Conservation (phyloP, 1,284 basidiomycete species). For the Fomitopsis palustris region DNA sequence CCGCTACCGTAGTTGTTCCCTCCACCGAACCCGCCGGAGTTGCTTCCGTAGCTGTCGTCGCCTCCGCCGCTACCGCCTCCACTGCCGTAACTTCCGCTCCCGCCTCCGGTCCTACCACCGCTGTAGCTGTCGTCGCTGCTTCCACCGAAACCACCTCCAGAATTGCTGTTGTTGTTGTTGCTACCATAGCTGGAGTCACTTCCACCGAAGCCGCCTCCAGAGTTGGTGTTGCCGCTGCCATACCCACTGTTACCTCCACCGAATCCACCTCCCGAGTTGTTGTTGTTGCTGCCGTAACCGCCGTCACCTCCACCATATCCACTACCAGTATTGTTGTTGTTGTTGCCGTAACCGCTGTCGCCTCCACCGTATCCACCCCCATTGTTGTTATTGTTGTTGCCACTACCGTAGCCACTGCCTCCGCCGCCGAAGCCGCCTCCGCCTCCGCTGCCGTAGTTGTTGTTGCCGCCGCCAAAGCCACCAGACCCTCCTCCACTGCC, state of each 20-base stretch:
- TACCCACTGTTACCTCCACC: background rate
- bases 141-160: background rate
- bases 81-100: constrained; percentile 5
- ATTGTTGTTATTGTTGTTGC: background rate
- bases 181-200: background rate
- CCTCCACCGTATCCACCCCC: background rate
- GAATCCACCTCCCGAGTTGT: background rate
- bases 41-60: constrained; percentile 4
- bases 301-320: background rate
- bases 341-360: background rate
- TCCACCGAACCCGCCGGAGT: constrained; percentile 1
- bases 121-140: background rate
- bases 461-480: background rate
- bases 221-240: background rate
- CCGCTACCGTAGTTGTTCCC: constrained; percentile 4
- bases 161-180: background rate
- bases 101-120: background rate
- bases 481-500: background rate
- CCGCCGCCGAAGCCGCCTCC: background rate
- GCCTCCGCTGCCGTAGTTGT: background rate
- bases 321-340: background rate
- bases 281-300: background rate
- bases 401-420: background rate
- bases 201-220: background rate
- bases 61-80: constrained; percentile 7